phyloP scores from a whole-genome alignment of 2,329 filamentous ascomycete genomes.

The Ceratocystis cacaofunesta region DNA sequence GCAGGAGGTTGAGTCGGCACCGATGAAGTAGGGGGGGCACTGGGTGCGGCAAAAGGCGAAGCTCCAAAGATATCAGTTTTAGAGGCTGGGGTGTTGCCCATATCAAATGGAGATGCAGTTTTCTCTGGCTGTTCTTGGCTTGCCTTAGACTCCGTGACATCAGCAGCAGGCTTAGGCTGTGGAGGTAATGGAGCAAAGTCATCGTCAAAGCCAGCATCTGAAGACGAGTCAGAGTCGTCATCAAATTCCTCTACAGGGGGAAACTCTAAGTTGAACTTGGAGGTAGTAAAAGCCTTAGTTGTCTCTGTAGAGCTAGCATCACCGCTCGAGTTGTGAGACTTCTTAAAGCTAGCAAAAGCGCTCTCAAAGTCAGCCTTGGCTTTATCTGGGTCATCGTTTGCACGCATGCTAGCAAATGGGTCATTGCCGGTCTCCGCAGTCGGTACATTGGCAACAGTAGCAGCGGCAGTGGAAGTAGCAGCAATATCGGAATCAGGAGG shows the following conservation, averaged over 20 bases:
- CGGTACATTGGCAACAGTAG: background rate
- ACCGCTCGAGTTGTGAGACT: slow-evolving; percentile 35
- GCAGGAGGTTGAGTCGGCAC: slow-evolving; percentile 21
- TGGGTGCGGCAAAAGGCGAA: slow-evolving; percentile 20
- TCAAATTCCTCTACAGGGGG: slow-evolving; percentile 84
- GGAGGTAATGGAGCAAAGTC: slow-evolving; percentile 62
- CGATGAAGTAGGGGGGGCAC: slow-evolving; percentile 18
- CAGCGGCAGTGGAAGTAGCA: slow-evolving; percentile 2
- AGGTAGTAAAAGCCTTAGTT: slow-evolving; percentile 27
- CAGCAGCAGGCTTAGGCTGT: slow-evolving; percentile 18
- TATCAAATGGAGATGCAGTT: slow-evolving; percentile 7
- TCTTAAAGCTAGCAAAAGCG: slow-evolving; percentile 63
- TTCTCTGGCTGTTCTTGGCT: slow-evolving; percentile 17
- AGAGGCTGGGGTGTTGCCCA: slow-evolving; percentile 17
- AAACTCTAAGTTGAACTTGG: slow-evolving; percentile 61
- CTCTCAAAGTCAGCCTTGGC: slow-evolving; percentile 73
- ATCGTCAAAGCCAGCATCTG: slow-evolving; percentile 76
- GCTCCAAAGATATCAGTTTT: slow-evolving; percentile 29
- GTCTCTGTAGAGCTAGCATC: slow-evolving; percentile 20
- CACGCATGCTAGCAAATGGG: slow-evolving; percentile 26
- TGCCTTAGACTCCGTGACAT: slow-evolving; percentile 22
- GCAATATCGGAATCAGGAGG: slow-evolving; percentile 17
- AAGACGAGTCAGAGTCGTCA: slow-evolving; percentile 69
- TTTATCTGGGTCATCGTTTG: slow-evolving; percentile 38
- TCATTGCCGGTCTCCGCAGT: background rate